Conservation (phyloP, 164 flowering plant species). For the Warburgia ugandensis region DNA sequence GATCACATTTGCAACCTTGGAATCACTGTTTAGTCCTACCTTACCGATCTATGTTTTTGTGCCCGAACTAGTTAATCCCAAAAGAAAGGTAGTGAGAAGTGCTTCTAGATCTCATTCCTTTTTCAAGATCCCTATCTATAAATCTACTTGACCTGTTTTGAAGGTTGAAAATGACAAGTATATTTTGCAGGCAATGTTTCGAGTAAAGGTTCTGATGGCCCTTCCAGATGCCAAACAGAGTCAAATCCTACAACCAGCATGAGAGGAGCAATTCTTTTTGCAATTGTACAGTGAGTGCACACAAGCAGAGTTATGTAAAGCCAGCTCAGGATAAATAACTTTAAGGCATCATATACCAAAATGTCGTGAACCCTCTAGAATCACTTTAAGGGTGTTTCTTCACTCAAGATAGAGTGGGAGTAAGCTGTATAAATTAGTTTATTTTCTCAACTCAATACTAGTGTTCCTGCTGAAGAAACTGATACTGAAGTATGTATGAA, state of each 20-base stretch:
- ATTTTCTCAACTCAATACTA: too few relatives aligned
- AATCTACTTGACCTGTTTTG: neutral
- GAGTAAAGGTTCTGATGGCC: conserved; percentile 54
- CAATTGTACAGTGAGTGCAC: conserved; percentile 1
- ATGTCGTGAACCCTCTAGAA: too few relatives aligned
- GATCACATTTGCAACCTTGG: too few relatives aligned
- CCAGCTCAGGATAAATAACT: too few relatives aligned
- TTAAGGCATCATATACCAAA: too few relatives aligned
- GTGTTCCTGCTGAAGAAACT: too few relatives aligned
- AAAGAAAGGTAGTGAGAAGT: neutral
- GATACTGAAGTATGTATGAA: too few relatives aligned
- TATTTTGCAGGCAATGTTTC: conserved; percentile 46
- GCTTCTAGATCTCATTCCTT: neutral
- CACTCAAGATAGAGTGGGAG: too few relatives aligned
- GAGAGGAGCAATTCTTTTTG: neutral
- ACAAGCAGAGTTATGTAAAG: too few relatives aligned
- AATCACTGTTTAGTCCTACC: too few relatives aligned
- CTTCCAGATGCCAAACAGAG: conserved; percentile 23
- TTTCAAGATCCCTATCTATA: neutral
- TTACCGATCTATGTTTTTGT: neutral
- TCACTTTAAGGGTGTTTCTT: too few relatives aligned
- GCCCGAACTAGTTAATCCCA: neutral
- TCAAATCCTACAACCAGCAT: conserved; percentile 31
- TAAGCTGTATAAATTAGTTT: neutral
- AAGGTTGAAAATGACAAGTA: neutral